These are phyloP conservation scores for Seminavis robusta DNA, from an alignment of 108 stramenopile genomes.

Conservation along the genomic window DNA sequence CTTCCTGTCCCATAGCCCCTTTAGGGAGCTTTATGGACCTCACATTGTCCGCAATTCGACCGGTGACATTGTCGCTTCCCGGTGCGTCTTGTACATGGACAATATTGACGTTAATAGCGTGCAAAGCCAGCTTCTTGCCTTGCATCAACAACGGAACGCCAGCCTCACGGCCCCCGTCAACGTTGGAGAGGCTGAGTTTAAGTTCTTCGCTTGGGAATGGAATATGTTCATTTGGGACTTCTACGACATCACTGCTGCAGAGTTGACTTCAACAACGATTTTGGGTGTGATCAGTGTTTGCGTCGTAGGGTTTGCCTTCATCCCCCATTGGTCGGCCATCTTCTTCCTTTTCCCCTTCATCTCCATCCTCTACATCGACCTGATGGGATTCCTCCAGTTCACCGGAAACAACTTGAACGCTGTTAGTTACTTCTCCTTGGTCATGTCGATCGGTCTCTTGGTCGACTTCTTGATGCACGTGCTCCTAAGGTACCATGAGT, in stretches of 20 bases:
- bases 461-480: slow-evolving; percentile 23
- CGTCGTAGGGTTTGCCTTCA: slow-evolving; percentile 10
- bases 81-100: slow-evolving; percentile 9
- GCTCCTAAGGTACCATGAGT: background rate
- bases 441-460: slow-evolving; percentile 24
- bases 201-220: slow-evolving; percentile 16
- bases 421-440: slow-evolving; percentile 28
- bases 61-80: slow-evolving; percentile 7
- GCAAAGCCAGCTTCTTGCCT: slow-evolving; percentile 2
- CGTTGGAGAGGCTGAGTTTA: background rate
- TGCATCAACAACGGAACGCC: slow-evolving; percentile 10
- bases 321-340: slow-evolving; percentile 26
- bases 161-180: slow-evolving; percentile 7
- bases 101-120: slow-evolving; percentile 13
- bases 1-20: slow-evolving; percentile 13
- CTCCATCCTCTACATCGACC: slow-evolving; percentile 14
- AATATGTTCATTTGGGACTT: slow-evolving; percentile 26
- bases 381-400: slow-evolving; percentile 7
- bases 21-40: slow-evolving; percentile 9
- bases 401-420: slow-evolving; percentile 10
- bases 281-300: slow-evolving; percentile 18
- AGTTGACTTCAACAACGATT: slow-evolving; percentile 15
- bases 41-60: slow-evolving; percentile 14
- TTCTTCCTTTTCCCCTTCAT: slow-evolving; percentile 19
- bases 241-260: slow-evolving; percentile 14